Conservation (phyloP, 2,329 filamentous ascomycete species). For the Samsoniella hepiali region DNA sequence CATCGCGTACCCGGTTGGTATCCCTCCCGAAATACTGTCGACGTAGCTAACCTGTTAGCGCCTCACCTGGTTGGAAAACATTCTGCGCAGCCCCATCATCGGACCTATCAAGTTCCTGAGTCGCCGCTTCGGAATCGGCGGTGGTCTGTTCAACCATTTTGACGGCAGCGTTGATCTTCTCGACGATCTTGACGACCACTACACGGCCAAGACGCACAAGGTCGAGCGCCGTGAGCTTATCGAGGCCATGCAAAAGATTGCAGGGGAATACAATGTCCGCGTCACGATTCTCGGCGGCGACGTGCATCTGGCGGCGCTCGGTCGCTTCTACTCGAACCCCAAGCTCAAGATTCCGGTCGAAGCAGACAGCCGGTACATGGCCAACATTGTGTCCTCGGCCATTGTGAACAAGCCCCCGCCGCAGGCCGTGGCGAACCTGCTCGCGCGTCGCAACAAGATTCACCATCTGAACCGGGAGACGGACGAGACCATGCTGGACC, state of each 20-base stretch:
- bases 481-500: slow-evolving; percentile 88
- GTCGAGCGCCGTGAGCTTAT: slow-evolving; percentile 77
- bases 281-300: slow-evolving; percentile 92
- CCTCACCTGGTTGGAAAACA: slow-evolving; percentile 94
- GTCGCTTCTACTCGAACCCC: slow-evolving; percentile 91
- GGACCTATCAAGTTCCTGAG: slow-evolving; percentile 86
- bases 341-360: slow-evolving; percentile 72
- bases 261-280: slow-evolving; percentile 81
- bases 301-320: slow-evolving; percentile 86
- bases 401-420: slow-evolving; percentile 95
- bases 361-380: slow-evolving; percentile 89
- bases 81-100: slow-evolving; percentile 80
- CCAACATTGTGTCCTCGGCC: slow-evolving; percentile 87
- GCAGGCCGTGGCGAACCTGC: slow-evolving; percentile 79
- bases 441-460: slow-evolving; percentile 85
- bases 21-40: background rate
- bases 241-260: slow-evolving; percentile 76
- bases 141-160: slow-evolving; percentile 87
- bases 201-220: slow-evolving; percentile 90
- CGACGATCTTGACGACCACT: slow-evolving; percentile 93
- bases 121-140: slow-evolving; percentile 81
- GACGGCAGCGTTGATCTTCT: slow-evolving; percentile 90
- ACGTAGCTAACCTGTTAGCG: slow-evolving; percentile 45
- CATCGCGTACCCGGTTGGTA: slow-evolving; percentile 71
- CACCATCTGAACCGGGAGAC: slow-evolving; percentile 69